These are phyloP conservation scores for Baudoinia panamericana DNA, from an alignment of 495 filamentous ascomycete species.

Conservation along the genomic window DNA sequence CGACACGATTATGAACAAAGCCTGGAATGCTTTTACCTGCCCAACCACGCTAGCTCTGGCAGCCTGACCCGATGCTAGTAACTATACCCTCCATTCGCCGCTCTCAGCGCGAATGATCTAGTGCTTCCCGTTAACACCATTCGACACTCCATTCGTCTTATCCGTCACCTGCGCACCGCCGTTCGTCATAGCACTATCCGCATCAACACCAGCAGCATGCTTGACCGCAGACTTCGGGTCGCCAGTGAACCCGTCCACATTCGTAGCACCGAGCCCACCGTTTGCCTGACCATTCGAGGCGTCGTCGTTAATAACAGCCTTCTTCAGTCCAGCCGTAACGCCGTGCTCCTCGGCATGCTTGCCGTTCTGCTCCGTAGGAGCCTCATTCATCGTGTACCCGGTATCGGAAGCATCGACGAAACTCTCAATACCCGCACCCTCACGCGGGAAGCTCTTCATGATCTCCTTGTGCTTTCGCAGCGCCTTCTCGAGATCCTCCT, in stretches of 20 bases:
- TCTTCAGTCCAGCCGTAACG: slow-evolving; percentile 13
- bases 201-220: slow-evolving; percentile 19
- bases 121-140: background rate
- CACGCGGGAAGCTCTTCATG: slow-evolving; percentile 40
- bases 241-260: slow-evolving; percentile 9
- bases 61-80: no score
- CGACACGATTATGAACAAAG: no score
- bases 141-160: background rate
- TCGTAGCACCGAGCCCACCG: slow-evolving; percentile 18
- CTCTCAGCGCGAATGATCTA: background rate
- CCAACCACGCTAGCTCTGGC: no score
- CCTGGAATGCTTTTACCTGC: no score
- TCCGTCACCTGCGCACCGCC: slow-evolving; percentile 24
- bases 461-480: slow-evolving; percentile 42
- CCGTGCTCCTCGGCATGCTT: slow-evolving; percentile 19
- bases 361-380: slow-evolving; percentile 24
- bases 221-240: slow-evolving; percentile 14
- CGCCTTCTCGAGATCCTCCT: slow-evolving; percentile 38
- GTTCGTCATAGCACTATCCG: slow-evolving; percentile 14
- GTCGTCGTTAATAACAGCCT: slow-evolving; percentile 25
- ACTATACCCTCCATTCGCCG: background rate
- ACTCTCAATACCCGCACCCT: slow-evolving; percentile 46
- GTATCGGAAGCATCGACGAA: slow-evolving; percentile 51
- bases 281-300: slow-evolving; percentile 23
- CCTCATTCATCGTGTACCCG: slow-evolving; percentile 39